phyloP scores from a whole-genome alignment of 1,139 yeast genomes.

The Saccharomycopsis hybrid region DNA sequence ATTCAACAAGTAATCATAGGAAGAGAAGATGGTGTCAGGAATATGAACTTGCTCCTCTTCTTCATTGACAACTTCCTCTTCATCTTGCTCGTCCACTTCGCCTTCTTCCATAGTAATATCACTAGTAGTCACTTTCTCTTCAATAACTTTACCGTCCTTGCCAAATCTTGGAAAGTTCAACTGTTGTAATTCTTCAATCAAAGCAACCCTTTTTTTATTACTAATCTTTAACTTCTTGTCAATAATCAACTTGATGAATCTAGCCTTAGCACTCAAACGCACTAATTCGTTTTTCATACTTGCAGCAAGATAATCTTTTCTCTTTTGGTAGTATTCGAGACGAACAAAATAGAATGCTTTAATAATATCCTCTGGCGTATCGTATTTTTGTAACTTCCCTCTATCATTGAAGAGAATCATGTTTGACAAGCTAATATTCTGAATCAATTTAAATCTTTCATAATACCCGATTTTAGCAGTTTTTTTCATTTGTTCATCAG shows the following conservation, averaged over 20 bases:
- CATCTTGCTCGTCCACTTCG: conserved; percentile 33
- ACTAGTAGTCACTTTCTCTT: conserved; percentile 31
- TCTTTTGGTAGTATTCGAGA: conserved; percentile 80
- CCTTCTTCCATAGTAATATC: conserved; percentile 31
- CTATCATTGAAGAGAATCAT: conserved; percentile 97
- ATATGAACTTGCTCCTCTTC: conserved; percentile 25
- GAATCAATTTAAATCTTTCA: conserved; percentile 73
- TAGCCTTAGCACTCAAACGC: conserved; percentile 74
- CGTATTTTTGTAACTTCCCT: conserved; percentile 82
- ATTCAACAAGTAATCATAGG: conserved; percentile 32
- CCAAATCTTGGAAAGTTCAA: conserved; percentile 66
- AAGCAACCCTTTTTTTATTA: conserved; percentile 62
- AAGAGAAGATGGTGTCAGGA: conserved; percentile 13
- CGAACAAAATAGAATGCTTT: conserved; percentile 84
- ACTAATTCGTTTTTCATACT: conserved; percentile 69
- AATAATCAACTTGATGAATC: conserved; percentile 86
- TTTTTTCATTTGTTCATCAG: conserved; percentile 77
- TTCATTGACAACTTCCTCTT: conserved; percentile 33
- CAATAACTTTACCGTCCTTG: conserved; percentile 56
- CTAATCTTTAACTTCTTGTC: conserved; percentile 64
- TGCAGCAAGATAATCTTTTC: conserved; percentile 75
- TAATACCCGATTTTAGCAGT: conserved; percentile 67
- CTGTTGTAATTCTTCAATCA: conserved; percentile 57
- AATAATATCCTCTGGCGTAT: conserved; percentile 67
- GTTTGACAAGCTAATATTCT: conserved; percentile 66